These are phyloP conservation scores for Rhodamnia rubescens DNA, from an alignment of 345 rosid species.

Conservation along the genomic window DNA sequence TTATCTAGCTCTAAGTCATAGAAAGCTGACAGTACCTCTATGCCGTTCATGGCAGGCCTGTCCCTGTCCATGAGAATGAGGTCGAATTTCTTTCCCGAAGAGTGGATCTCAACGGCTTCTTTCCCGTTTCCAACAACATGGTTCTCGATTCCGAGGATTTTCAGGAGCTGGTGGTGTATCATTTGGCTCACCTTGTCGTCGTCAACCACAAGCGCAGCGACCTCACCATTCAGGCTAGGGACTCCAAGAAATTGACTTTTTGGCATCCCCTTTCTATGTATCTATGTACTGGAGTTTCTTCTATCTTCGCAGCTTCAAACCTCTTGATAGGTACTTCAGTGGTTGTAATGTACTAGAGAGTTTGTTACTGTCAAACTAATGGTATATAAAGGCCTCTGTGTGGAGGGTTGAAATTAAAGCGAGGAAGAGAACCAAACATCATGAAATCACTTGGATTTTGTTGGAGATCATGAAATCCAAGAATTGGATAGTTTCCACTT, in stretches of 20 bases:
- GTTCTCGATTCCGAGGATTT: constrained; percentile 38
- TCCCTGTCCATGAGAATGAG: constrained; percentile 82
- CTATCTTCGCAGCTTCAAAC: background rate
- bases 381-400: background rate
- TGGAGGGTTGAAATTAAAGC: background rate
- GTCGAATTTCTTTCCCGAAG: constrained; percentile 46
- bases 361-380: background rate
- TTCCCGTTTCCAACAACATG: constrained; percentile 48
- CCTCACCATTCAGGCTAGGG: background rate
- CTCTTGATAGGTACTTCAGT: background rate
- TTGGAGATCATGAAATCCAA: constrained; percentile 10
- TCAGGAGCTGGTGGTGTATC: constrained; percentile 38
- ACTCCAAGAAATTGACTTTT: background rate
- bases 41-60: constrained; percentile 81
- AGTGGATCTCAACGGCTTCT: constrained; percentile 58
- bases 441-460: constrained; percentile 12
- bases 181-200: constrained; percentile 35
- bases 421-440: background rate
- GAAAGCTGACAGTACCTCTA: constrained; percentile 29
- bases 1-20: background rate
- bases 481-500: constrained; percentile 10
- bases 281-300: background rate
- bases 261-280: background rate
- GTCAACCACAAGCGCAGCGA: constrained; percentile 59
- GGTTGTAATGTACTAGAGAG: background rate